Evolutionary conservation across 2,329 filamentous ascomycete species (phyloP), one percentile per base, ranked within the genome.

Genomic region (Teratosphaeriaceae sp.): DNA sequence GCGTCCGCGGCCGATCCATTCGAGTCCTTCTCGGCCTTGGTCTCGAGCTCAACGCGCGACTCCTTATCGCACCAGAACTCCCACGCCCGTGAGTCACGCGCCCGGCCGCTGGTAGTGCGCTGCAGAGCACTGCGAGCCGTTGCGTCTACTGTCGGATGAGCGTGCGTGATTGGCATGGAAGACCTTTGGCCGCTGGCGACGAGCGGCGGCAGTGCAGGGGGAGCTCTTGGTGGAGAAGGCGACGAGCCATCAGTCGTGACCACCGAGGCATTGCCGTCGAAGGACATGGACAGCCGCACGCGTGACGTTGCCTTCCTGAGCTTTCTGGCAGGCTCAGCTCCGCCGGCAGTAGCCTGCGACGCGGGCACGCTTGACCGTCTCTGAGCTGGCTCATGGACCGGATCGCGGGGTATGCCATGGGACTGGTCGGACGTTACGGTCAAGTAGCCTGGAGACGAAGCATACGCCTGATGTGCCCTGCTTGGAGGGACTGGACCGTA

Each of bases 221-320:
- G 36, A 21, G 56, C 46, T 16, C 74, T 71, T 46, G 73, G 78
- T 40, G 80, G 82, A 1, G 84, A 86, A 2, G 85, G 84, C 2
- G 83, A 84, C 22, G 75, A 72, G 49, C 83, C 79, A 48, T 82
- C 75, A 42, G 83, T 73, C 13, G 77, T 79, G 18, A 89, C 79
- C 40, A 96, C 74, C 56, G 90, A 84, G n/a, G 90, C 90, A 59
- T 89, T 90, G 52, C 90, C 90, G 58, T 96, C 88, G 23, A 89
- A 75, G 15, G 87, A 92, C 58, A 92, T 80, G 1, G 86, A 88
- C 21, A 96, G 73, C 38, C 88, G 82, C 44, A 94, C 75, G 21
- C 78, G 75, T 38, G 76, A 76, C 30, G 65, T 50, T 2, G 55
- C 50, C 36, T 60, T 63, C 41, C 52, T 58, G 15, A 39, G 19